Evolutionary conservation across 2,329 filamentous ascomycete species (phyloP).

Genomic region (Ascochyta clinopodiicola): DNA sequence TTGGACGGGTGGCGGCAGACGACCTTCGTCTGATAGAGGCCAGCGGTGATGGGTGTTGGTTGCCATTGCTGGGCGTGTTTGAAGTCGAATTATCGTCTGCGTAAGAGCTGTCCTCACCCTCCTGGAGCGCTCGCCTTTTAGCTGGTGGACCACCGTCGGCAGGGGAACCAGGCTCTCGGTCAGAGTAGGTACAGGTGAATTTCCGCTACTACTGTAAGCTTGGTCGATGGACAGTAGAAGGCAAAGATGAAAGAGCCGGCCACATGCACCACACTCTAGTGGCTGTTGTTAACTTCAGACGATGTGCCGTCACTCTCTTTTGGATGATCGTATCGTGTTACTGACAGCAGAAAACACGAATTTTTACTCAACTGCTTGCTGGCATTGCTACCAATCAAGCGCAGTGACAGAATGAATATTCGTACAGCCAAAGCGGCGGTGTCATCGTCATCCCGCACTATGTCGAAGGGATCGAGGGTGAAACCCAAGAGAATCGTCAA

Average conservation of each 20-base stretch:
- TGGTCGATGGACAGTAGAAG: not conserved
- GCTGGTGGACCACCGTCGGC: constrained; percentile 49
- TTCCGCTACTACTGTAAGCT: constrained; percentile 45
- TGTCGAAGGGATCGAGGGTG: too few relatives aligned
- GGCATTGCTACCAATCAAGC: too few relatives aligned
- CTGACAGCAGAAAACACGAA: too few relatives aligned
- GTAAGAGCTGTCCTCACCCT: constrained; percentile 24
- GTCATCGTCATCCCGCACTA: too few relatives aligned
- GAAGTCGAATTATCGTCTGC: constrained; percentile 28
- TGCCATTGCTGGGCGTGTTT: constrained; percentile 34
- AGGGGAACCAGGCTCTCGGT: constrained; percentile 45
- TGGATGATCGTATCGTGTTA: too few relatives aligned
- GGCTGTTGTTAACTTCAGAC: not conserved
- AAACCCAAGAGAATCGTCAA: not conserved
- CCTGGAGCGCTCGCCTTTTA: constrained; percentile 37
- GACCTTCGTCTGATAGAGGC: constrained; percentile 24
- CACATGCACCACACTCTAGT: not conserved
- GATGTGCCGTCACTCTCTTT: not conserved
- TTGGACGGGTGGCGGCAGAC: constrained; percentile 21
- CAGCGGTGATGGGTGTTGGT: constrained; percentile 27
- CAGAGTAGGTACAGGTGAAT: constrained; percentile 49
- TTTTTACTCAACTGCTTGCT: too few relatives aligned
- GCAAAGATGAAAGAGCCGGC: not conserved
- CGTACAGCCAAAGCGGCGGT: too few relatives aligned
- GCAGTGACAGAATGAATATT: too few relatives aligned